Percentiles rank a stretch among this genome's conserved stretches.
phyloP scores from a whole-genome alignment of 2,329 filamentous ascomycete genomes.

The Leptosphaerulina australis region DNA sequence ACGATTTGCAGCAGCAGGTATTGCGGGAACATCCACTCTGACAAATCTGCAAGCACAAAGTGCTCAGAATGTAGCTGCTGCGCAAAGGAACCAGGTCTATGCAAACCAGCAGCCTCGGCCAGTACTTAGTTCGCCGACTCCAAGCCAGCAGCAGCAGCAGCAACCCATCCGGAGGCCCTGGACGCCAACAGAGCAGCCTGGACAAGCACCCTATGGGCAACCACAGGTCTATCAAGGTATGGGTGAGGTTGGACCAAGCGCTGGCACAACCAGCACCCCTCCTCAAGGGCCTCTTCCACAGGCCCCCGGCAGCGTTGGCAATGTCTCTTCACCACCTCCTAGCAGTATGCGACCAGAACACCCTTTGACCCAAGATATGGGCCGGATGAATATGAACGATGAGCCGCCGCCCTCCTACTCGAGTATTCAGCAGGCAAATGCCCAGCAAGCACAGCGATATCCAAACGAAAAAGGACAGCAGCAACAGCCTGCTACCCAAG shows the following conservation, averaged over 20 bases:
- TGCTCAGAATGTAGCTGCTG: constrained; percentile 79
- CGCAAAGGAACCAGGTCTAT: constrained; percentile 82
- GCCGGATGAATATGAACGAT: constrained; percentile 77
- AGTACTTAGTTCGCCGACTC: constrained; percentile 57
- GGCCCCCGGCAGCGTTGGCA: constrained; percentile 24
- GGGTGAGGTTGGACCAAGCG: constrained; percentile 62
- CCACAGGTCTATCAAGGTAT: constrained; percentile 90
- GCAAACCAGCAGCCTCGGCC: constrained; percentile 50
- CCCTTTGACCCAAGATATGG: constrained; percentile 84
- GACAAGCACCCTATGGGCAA: constrained; percentile 83
- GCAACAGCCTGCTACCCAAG: constrained; percentile 32
- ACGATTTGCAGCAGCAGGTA: constrained; percentile 87
- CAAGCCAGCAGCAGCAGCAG: constrained; percentile 46
- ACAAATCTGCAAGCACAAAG: constrained; percentile 76
- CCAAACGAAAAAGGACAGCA: constrained; percentile 76
- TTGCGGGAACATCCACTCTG: constrained; percentile 82
- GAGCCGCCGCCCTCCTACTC: constrained; percentile 96
- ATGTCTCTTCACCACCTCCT: constrained; percentile 36
- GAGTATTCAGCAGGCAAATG: constrained; percentile 54
- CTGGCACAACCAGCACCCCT: constrained; percentile 49
- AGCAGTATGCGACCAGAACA: constrained; percentile 54
- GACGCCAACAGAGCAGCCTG: constrained; percentile 92
- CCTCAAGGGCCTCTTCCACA: constrained; percentile 43
- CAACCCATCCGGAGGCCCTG: constrained; percentile 70
- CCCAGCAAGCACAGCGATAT: constrained; percentile 62